Percentiles rank a stretch among this genome's conserved stretches.
phyloP scores from a whole-genome alignment of 2,329 filamentous ascomycete species.

The Waltergamsia citrina region DNA sequence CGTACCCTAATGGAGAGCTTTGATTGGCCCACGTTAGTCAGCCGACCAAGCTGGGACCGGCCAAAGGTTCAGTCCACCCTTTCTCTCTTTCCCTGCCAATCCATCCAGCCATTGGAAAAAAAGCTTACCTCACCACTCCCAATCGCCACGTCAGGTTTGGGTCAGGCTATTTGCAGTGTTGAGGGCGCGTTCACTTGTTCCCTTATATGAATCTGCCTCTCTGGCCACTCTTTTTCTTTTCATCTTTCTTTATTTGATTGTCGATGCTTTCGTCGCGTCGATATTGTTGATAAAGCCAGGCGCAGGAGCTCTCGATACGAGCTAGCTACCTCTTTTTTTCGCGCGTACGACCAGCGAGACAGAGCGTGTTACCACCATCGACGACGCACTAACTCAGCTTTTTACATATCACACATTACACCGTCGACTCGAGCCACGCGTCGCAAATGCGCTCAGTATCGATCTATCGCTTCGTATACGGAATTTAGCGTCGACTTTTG shows the following conservation, averaged over 20 bases:
- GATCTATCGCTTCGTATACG: too few species aligned
- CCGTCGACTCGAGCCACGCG: too few species aligned
- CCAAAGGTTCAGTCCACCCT: too few species aligned
- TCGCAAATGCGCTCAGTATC: too few species aligned
- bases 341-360: too few species aligned
- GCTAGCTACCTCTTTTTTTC: too few species aligned
- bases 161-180: slow-evolving; percentile 3
- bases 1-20: slow-evolving; percentile 8
- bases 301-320: too few species aligned
- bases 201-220: slow-evolving; percentile 1
- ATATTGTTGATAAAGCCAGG: neutral
- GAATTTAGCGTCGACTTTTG: too few species aligned
- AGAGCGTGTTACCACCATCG: too few species aligned
- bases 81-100: neutral
- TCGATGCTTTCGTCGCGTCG: neutral
- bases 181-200: slow-evolving; percentile 4
- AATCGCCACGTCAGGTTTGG: slow-evolving; percentile 1
- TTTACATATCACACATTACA: too few species aligned
- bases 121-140: slow-evolving; percentile 13
- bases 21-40: slow-evolving; percentile 21
- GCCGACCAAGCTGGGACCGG: slow-evolving; percentile 3
- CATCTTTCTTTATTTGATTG: neutral
- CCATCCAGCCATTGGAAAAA: slow-evolving; percentile 11
- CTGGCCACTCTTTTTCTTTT: neutral
- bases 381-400: too few species aligned